Evolutionary conservation across 306 rosid species (phyloP).

Genomic region (Mimosa pudica): DNA sequence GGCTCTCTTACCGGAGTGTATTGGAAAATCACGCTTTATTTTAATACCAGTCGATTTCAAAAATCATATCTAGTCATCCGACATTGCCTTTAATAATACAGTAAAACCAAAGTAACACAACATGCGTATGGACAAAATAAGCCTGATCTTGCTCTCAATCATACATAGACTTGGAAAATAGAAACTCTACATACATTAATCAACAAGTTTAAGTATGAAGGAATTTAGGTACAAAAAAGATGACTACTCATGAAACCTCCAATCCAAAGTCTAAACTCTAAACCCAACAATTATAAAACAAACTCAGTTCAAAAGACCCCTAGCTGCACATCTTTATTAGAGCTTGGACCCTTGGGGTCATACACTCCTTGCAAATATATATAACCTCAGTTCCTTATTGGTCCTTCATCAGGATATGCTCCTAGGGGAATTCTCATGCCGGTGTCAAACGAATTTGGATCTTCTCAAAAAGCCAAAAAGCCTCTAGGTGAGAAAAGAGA

Average conservation of each 20-base stretch:
- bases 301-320: slow-evolving; percentile 17
- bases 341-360: slow-evolving; percentile 13
- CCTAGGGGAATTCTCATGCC: slow-evolving; percentile 25
- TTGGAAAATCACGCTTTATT: too few relatives aligned
- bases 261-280: slow-evolving; percentile 34
- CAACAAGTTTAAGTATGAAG: neutral
- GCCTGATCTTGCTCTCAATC: neutral
- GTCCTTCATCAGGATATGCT: slow-evolving; percentile 25
- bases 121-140: too few relatives aligned
- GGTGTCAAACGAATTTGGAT: slow-evolving; percentile 14
- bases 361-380: slow-evolving; percentile 23
- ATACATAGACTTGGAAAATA: neutral
- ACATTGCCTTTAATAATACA: neutral
- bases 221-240: neutral
- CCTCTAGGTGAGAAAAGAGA: neutral
- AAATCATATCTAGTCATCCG: neutral
- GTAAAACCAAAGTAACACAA: neutral
- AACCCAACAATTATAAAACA: neutral
- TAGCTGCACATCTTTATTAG: slow-evolving; percentile 16
- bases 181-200: slow-evolving; percentile 19
- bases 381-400: slow-evolving; percentile 30
- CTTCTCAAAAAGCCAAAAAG: neutral
- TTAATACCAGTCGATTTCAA: too few relatives aligned
- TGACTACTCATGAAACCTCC: neutral
- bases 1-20: too few relatives aligned